Base-by-base conservation (phyloP, 1,284 basidiomycete species). In the Ceratobasidium sp. region DNA sequence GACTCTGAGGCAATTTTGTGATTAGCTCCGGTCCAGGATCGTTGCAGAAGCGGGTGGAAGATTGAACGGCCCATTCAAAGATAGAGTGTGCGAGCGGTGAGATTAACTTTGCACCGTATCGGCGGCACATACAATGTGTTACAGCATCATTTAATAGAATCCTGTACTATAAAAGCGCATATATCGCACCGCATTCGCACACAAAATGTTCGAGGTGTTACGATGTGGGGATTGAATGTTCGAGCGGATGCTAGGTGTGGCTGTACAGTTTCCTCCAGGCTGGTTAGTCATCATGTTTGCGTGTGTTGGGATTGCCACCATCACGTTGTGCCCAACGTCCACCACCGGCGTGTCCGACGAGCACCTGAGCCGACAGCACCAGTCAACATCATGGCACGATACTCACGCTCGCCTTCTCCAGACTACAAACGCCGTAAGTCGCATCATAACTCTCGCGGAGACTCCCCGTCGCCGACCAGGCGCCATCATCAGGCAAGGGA, bases 391-490 rank as follows among this genome's bases (percentile, higher is more conserved):
- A 72, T 76, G 75, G 72, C 75, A 39, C 87, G 92, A 77, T 87
- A 92, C 80, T 91, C 93, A 77, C 88, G 92, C 80, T 93, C 92
- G 46, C 87, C 87, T 80, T 92, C 92, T n/a, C 92, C 92, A 79
- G 91, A 92, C 76, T 92, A 92, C 84, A 93, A 93, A 89, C 86
- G 92, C 92, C 77, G 92, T 93, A 93, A 93, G 92, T 76, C 76
- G 72, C 74, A 75, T 65, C 74, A 75, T 74, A 71, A 67, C 62
- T 74, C 74, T 64, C 74, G 73, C 70, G 71, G 75, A 74, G 74
- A 76, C 89, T 93, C 91, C 85, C 92, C 92, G 83, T 93, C 92
- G 92, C 92, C 92, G 84, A 93, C 92, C 79, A 91, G 92, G 91
- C 91, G 92, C 90, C 89, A 89, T 91, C 90, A 86, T 82, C 85